Base-by-base conservation (phyloP, 169 alveolate species). In the Plasmodium blacklocki region DNA sequence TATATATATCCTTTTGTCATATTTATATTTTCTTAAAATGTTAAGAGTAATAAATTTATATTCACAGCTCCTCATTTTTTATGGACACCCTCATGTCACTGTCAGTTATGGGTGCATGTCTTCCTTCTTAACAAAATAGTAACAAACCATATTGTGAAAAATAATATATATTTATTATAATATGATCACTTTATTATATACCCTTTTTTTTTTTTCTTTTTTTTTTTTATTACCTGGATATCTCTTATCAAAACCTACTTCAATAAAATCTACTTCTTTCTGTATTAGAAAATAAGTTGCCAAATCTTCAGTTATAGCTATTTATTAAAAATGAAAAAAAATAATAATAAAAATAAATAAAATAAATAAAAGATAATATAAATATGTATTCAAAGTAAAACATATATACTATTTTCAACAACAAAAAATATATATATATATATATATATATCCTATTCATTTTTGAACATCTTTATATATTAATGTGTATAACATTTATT, bases 231-330 rank as follows among this genome's bases (percentile, higher is more conserved):
- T 23, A 80, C 90, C 90, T 50, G 90, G 90, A n/a, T 29, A 80
- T 45, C 68, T 21, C 21, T 60, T 54, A 2, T 80, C 90, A 71
- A 80, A 80, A 8, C 73, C 90, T 2, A 80, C 80, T 80, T 80
- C 64, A 11, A 80, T 32, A 9, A 67, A 80, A 47, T 80, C 90
- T 23, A 80, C 52, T 11, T 80, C 90, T 50, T 80, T 67, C 59
- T 67, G 78, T 26, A 54, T 47, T 18, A 80, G 60, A 72, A 80
- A 80, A 19, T 80, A 80, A 2, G 78, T 80, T 47, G 56, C 90
- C 56, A 80, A 59, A 58, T 80, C 58, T 50, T 80, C 90, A 11
- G 64, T 80, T 8, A 80, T 67, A 26, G 58, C 90, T 80, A 62
- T 26, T 47, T 45, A 6, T 45, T 47, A 29, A 45, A 49, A 8